Evolutionary conservation across 23 red algal species (phyloP), one percentile per base, ranked within the genome.

Genomic region (Agarophyton chilense): DNA sequence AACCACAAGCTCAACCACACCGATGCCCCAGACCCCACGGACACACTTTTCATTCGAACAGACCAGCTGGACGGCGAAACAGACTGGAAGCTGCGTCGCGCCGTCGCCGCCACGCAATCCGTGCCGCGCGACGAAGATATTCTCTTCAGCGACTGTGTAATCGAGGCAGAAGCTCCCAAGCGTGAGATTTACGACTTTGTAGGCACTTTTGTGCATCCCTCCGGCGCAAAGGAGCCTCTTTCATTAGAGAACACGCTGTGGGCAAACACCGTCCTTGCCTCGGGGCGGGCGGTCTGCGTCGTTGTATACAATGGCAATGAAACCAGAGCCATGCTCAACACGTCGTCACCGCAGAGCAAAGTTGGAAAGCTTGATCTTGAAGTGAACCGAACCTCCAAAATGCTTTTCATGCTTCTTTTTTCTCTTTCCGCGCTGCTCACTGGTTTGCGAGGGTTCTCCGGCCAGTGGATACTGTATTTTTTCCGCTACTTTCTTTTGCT

Each of bases 1-100:
- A 78, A 77, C 11, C 39, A 35, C 42, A 16, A 58, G 9, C 8
- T 44, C 17, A 22, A 24, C 38, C 36, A 47, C 9, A 44, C 64
- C 43, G 88, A 81, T 54, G 64, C 34, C 4, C 54, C 86, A 31
- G 75, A 72, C 44, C 58, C 62, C 40, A 39, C 80, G 26, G 90
- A 90, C 61, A 94, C 95, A 4, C 49, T 99, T 13, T 99, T 99
- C 67, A 95, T 99, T 35, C 75, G 93, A 16, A 99, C 97, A 9
- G 93, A 98, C 68, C 96, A 98, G 73, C 70, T 98, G 73, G 96
- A 98, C 76, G 96, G 96, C 25, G 96, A 98, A 63, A 98, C 96
- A 22, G 96, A 98, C 71, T 98, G 96, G 96, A 98, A 98, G 49
- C 93, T 98, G 38, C 82, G 96, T 35, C 89, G 96, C 24, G 96